Conservation (phyloP, 2,329 filamentous ascomycete species). For the Cercospora brassicicola region DNA sequence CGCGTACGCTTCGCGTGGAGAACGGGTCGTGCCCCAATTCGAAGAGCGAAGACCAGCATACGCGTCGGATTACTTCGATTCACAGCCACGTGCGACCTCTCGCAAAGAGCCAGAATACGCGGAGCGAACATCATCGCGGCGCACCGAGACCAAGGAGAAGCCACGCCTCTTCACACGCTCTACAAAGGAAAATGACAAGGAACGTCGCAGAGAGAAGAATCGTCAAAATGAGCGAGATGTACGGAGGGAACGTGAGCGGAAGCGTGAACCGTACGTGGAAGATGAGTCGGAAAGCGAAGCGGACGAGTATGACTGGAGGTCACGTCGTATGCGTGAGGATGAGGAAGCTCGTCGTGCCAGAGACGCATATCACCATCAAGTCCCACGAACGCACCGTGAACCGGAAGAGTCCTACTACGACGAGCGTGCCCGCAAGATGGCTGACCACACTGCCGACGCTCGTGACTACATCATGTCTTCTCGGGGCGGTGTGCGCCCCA, state of each 20-base stretch:
- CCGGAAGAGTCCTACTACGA: slow-evolving; percentile 30
- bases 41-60: slow-evolving; percentile 37
- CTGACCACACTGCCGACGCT: slow-evolving; percentile 28
- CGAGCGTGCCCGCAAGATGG: slow-evolving; percentile 32
- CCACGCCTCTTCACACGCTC: slow-evolving; percentile 12
- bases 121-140: slow-evolving; percentile 33
- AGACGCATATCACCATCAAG: slow-evolving; percentile 30
- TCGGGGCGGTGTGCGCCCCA: slow-evolving; percentile 19
- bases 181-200: slow-evolving; percentile 40
- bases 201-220: slow-evolving; percentile 43
- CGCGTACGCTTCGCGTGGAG: slow-evolving; percentile 17
- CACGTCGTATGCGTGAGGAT: slow-evolving; percentile 26
- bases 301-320: slow-evolving; percentile 29
- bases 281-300: slow-evolving; percentile 38
- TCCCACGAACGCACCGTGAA: slow-evolving; percentile 29
- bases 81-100: slow-evolving; percentile 35
- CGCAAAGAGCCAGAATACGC: slow-evolving; percentile 44
- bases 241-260: slow-evolving; percentile 42
- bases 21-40: slow-evolving; percentile 31
- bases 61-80: slow-evolving; percentile 40
- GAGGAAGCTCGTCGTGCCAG: slow-evolving; percentile 30
- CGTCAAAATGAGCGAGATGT: slow-evolving; percentile 45
- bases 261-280: slow-evolving; percentile 35
- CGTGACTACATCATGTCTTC: slow-evolving; percentile 35
- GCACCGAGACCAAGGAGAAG: slow-evolving; percentile 30